Base-by-base conservation (phyloP, 306 rosid genomes). In the Lupinus albus region DNA sequence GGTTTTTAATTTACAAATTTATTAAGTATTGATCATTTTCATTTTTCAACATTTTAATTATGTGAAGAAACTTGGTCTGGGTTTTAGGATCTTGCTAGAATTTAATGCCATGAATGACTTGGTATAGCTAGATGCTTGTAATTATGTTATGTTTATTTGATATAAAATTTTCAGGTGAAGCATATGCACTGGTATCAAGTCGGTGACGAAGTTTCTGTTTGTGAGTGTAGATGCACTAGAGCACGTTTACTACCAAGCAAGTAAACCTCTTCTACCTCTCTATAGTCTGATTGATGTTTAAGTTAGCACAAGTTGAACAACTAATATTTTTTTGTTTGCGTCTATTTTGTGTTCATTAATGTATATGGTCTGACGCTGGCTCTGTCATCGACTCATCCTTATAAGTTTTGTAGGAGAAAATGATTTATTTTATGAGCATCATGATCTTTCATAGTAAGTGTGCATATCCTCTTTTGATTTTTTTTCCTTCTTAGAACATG, bases 181-280 rank as follows among this genome's bases (percentile, higher is more conserved):
- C 96, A 92, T 83, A 75, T 92, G 96, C 96, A 89, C 70, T 92
- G 98, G 98, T 92, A 87, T 81, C 76, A 73, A 15, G 39, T 86
- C 12, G 84, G 84, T 65, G 89, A 92, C 17, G 53, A 83, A 47
- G 88, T 87, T 77, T 92, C 95, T 67, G 78, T 84, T 42, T 92
- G 98, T 45, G 98, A 92, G 70, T 92, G 98, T 72, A 83, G 96
- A 83, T 92, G 96, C 88, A 87, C 91, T 5, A 88, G 95, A 77
- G 98, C 98, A 35, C 71, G 80, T 51, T 89, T 92, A 73, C 98
- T 93, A 11, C 93, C 98, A 67, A 92, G 96, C 96, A 89, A 83
- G 98, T 92, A 85, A 77, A 86, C 84, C 73, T 74, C 53, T 67
- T 13, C 11, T 11, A 42, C 58, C 74, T 74, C 12, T 74, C 57